phyloP scores from a whole-genome alignment of 2,329 filamentous ascomycete genomes.

The Beauveria medogensis region DNA sequence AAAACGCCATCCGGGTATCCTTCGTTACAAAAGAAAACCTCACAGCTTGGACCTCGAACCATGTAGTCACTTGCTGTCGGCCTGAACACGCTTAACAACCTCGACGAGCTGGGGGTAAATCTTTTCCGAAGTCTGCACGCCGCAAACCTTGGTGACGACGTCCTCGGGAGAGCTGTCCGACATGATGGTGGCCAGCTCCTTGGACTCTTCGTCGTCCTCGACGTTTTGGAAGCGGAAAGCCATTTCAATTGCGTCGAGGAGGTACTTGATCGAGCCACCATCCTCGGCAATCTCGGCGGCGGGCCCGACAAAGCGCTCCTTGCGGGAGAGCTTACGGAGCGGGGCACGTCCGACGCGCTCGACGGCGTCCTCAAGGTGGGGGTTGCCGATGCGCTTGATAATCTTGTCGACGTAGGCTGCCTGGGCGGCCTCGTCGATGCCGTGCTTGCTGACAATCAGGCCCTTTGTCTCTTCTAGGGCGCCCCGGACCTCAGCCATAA shows the following conservation, averaged over 20 bases:
- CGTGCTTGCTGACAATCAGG: constrained; percentile 82
- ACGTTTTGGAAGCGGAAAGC: constrained; percentile 94
- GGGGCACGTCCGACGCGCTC: constrained; percentile 94
- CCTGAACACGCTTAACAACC: constrained; percentile 78
- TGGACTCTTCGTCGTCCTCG: constrained; percentile 82
- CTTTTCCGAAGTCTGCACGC: constrained; percentile 67
- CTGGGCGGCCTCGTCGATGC: constrained; percentile 67
- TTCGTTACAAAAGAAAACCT: neutral
- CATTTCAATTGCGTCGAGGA: constrained; percentile 83
- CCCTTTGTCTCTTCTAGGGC: constrained; percentile 79
- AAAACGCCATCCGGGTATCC: constrained; percentile 9
- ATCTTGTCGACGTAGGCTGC: constrained; percentile 85
- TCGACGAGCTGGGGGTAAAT: constrained; percentile 68
- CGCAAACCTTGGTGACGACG: constrained; percentile 73
- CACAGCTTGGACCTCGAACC: constrained; percentile 1
- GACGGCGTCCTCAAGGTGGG: constrained; percentile 82
- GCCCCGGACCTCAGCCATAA: constrained; percentile 69
- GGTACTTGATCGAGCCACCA: constrained; percentile 61
- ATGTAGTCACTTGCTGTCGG: constrained; percentile 37
- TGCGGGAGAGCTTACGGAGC: constrained; percentile 84
- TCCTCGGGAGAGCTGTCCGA: constrained; percentile 63
- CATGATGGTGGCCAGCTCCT: constrained; percentile 79
- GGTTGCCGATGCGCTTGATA: constrained; percentile 87
- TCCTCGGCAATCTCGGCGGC: constrained; percentile 81
- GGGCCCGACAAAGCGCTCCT: constrained; percentile 92